Conservation (phyloP, 2,329 filamentous ascomycete species). For the Penicillium hesseltinei region DNA sequence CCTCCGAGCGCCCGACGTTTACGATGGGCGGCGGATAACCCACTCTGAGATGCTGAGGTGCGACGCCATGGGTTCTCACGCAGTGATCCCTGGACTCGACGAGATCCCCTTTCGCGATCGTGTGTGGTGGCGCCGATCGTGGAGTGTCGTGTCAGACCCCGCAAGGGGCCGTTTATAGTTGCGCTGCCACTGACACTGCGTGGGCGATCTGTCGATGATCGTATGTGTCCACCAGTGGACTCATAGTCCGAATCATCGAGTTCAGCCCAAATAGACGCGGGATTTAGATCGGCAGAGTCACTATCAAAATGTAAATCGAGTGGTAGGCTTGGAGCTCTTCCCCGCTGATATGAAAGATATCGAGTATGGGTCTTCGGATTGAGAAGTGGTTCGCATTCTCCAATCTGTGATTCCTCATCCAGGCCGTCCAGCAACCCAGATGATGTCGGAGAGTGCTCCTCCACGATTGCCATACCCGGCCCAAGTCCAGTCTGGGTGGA, state of each 20-base stretch:
- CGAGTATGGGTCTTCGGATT: slow-evolving; percentile 23
- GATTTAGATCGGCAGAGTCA: slow-evolving; percentile 60
- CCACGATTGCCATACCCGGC: slow-evolving; percentile 78
- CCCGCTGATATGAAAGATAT: slow-evolving; percentile 32
- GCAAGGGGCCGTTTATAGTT: slow-evolving; percentile 16
- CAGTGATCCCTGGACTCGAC: slow-evolving; percentile 16
- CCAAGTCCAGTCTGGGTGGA: slow-evolving; percentile 66
- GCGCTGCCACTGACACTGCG: slow-evolving; percentile 26
- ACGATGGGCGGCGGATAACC: slow-evolving; percentile 18
- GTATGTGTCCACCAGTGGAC: slow-evolving; percentile 11
- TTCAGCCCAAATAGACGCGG: slow-evolving; percentile 82
- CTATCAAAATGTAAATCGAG: slow-evolving; percentile 33
- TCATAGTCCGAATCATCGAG: slow-evolving; percentile 68
- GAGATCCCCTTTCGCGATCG: slow-evolving; percentile 24
- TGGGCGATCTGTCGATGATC: slow-evolving; percentile 17
- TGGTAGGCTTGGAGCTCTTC: slow-evolving; percentile 37
- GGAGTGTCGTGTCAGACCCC: slow-evolving; percentile 23
- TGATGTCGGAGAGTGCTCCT: slow-evolving; percentile 46
- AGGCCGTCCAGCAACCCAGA: slow-evolving; percentile 24
- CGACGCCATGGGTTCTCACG: slow-evolving; percentile 21
- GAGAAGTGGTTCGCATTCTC: slow-evolving; percentile 43
- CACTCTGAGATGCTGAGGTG: slow-evolving; percentile 28
- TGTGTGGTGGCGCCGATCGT: slow-evolving; percentile 20
- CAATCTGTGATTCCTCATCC: slow-evolving; percentile 40
- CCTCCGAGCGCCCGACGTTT: slow-evolving; percentile 16